phyloP scores from a whole-genome alignment of 2,329 filamentous ascomycete species.

The Fusarium nygamai region DNA sequence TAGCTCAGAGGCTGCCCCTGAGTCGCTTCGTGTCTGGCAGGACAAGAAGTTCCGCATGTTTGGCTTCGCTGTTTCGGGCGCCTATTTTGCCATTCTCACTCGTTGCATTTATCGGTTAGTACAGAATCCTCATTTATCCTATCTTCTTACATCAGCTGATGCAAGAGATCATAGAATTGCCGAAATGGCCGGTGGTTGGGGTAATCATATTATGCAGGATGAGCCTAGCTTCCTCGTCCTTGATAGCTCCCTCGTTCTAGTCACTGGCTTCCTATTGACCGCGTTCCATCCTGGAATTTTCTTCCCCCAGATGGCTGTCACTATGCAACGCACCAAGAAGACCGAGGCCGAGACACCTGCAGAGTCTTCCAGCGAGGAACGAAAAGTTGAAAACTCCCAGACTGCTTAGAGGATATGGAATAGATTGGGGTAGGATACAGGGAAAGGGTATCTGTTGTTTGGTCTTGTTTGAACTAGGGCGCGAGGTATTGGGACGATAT shows the following conservation, averaged over 20 bases:
- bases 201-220: slow-evolving; percentile 71
- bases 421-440: background rate
- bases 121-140: background rate
- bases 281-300: slow-evolving; percentile 63
- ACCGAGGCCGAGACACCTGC: slow-evolving; percentile 38
- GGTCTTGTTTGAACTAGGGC: background rate
- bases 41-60: slow-evolving; percentile 57
- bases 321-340: slow-evolving; percentile 35
- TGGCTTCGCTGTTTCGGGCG: slow-evolving; percentile 54
- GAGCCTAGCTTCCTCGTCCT: slow-evolving; percentile 68
- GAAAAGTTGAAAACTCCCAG: slow-evolving; percentile 26
- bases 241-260: slow-evolving; percentile 61
- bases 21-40: slow-evolving; percentile 53
- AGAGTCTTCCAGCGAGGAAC: slow-evolving; percentile 46
- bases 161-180: slow-evolving; percentile 56
- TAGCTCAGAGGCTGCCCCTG: slow-evolving; percentile 43
- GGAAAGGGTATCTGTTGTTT: background rate
- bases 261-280: slow-evolving; percentile 61
- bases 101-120: slow-evolving; percentile 65
- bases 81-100: slow-evolving; percentile 58
- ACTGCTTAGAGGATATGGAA: slow-evolving; percentile 18
- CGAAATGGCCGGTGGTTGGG: slow-evolving; percentile 73
- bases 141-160: slow-evolving; percentile 23
- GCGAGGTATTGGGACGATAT: background rate
- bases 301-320: slow-evolving; percentile 63